Evolutionary conservation across 2,329 filamentous ascomycete genomes (phyloP), one percentile per base, ranked within the genome.

Genomic region (Colletotrichum shisoi): DNA sequence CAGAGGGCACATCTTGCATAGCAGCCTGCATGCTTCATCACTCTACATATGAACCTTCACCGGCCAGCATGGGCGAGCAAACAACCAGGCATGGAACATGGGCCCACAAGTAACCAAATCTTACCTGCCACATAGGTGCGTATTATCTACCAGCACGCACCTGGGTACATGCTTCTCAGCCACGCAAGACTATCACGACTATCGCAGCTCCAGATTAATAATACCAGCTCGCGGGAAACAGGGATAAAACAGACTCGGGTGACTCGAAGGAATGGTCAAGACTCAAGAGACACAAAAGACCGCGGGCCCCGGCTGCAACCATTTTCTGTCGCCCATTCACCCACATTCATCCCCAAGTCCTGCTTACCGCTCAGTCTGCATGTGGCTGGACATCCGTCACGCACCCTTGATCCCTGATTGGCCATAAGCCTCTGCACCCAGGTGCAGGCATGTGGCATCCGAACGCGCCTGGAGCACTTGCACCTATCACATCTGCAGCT

Each of bases 281-380:
- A 34, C 31, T 11, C 31, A 34, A 53, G 12, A n/a, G 7, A 21
- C 48, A 19, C 27, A 31, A 53, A 51, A 46, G 44, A 39, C 27
- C 45, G 7, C 60, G 45, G 40, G 31, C 37, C 42, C 39, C 71
- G 63, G 71, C 71, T 74, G 54, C 57, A 34, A 46, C 63, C 42
- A 37, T 34, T 44, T 34, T 44, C 31, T 37, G 46, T 63, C 48
- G 48, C 44, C 40, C 42, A 42, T 54, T 51, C 61, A 49, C 54
- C 54, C 40, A 54, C 21, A 49, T 56, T 21, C 45, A 56, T 51
- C 61, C 57, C 57, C 61, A 59, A 49, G 44, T 56, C 60, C 49
- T 67, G 64, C 73, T 83, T 83, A 77, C 82, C 82, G 82, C 82
- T 81, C 76, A 74, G 69, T 71, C 74, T 81, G 79, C 77, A 79